phyloP scores from a whole-genome alignment of 306 rosid genomes.

The Acacia crassicarpa region DNA sequence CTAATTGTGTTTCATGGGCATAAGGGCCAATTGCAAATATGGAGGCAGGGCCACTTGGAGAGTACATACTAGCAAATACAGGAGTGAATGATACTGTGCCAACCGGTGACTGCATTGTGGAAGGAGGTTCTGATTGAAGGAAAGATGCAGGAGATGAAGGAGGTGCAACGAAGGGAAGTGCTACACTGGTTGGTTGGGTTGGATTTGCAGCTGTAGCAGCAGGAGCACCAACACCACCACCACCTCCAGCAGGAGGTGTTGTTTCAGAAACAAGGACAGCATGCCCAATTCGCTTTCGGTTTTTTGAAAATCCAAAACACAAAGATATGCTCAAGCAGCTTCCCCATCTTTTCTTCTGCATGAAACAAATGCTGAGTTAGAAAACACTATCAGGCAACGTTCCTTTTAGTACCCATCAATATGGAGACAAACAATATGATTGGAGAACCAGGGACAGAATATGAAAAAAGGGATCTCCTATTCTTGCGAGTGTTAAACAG shows the following conservation, averaged over 20 bases:
- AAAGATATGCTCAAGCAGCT: slow-evolving; percentile 62
- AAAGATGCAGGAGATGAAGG: slow-evolving; percentile 97
- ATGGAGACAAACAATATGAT: background rate
- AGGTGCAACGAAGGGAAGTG: slow-evolving; percentile 84
- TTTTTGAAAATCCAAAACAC: slow-evolving; percentile 75
- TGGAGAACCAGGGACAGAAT: background rate
- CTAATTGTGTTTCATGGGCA: slow-evolving; percentile 84
- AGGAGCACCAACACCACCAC: slow-evolving; percentile 39
- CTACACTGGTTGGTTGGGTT: slow-evolving; percentile 43
- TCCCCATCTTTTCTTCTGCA: slow-evolving; percentile 93
- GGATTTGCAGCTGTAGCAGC: slow-evolving; percentile 44
- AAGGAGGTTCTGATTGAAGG: slow-evolving; percentile 92
- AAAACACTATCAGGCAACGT: slow-evolving; percentile 9
- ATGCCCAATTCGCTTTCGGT: slow-evolving; percentile 69
- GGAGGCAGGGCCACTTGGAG: slow-evolving; percentile 88
- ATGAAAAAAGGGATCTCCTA: background rate
- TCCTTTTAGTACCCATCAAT: slow-evolving; percentile 2
- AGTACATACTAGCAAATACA: slow-evolving; percentile 82
- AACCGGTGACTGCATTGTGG: slow-evolving; percentile 75
- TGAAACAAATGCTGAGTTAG: slow-evolving; percentile 29
- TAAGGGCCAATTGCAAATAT: slow-evolving; percentile 94
- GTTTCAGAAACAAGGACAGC: slow-evolving; percentile 75
- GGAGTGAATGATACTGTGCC: slow-evolving; percentile 53
- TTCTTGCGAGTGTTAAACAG: slow-evolving; percentile 5
- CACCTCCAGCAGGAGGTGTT: slow-evolving; percentile 34